Percentiles rank a stretch among this genome's conserved stretches.
Conservation (phyloP, 2,329 filamentous ascomycete genomes). For the Aspergillus vadensis region DNA sequence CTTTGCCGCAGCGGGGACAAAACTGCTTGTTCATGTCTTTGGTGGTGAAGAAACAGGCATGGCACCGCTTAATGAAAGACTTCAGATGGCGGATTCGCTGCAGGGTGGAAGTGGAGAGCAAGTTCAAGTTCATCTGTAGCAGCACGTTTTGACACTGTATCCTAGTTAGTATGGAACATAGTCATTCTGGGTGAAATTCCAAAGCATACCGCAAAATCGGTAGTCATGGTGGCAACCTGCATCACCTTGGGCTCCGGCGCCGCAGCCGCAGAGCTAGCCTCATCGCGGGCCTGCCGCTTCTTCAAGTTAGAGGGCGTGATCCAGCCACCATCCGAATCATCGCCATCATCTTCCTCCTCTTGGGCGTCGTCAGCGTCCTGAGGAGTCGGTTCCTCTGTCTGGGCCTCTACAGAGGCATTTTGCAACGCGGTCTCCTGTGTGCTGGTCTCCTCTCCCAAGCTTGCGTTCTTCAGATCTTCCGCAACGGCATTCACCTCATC, state of each 20-base stretch:
- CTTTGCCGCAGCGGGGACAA: constrained; percentile 85
- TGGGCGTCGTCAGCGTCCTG: constrained; percentile 7
- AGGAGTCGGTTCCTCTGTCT: constrained; percentile 8
- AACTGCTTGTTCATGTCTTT: constrained; percentile 88
- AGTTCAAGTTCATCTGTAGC: constrained; percentile 89
- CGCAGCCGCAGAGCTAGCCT: constrained; percentile 51
- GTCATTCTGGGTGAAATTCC: no score
- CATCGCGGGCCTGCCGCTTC: constrained; percentile 73
- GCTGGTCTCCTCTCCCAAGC: constrained; percentile 28
- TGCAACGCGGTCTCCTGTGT: constrained; percentile 11
- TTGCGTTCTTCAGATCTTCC: constrained; percentile 30
- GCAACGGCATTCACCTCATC: constrained; percentile 33
- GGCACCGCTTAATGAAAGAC: constrained; percentile 88
- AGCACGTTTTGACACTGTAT: constrained; percentile 76
- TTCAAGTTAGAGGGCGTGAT: constrained; percentile 93
- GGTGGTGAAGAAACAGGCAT: constrained; percentile 85
- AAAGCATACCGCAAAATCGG: constrained; percentile 81
- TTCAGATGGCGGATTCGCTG: constrained; percentile 81
- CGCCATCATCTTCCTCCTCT: constrained; percentile 36
- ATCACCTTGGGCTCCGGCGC: constrained; percentile 64
- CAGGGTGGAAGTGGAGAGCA: constrained; percentile 72
- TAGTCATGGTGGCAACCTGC: constrained; percentile 88
- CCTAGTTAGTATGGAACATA: neutral
- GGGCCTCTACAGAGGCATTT: constrained; percentile 22
- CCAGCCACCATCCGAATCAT: constrained; percentile 71